These are phyloP conservation scores for Lactuca saligna DNA, from an alignment of 129 eudicot genomes.

Conservation along the genomic window DNA sequence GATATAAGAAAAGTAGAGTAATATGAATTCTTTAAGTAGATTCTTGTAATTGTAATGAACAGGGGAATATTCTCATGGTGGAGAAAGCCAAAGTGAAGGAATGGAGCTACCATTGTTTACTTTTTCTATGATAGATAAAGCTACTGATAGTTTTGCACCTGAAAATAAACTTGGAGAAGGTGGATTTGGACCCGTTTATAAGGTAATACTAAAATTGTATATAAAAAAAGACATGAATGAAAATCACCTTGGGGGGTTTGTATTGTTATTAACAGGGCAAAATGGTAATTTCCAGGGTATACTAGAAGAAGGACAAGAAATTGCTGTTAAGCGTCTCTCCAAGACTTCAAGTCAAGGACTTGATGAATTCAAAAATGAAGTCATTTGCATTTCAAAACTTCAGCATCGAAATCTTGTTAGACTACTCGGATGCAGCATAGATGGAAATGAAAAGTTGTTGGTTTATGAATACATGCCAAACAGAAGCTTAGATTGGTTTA, in stretches of 20 bases:
- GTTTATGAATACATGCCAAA: constrained; percentile 42
- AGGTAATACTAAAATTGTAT: constrained; percentile 10
- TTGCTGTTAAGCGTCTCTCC: constrained; percentile 34
- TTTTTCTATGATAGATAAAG: constrained; percentile 27
- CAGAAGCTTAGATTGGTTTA: constrained; percentile 32
- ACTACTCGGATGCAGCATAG: constrained; percentile 34
- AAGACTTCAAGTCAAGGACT: constrained; percentile 30
- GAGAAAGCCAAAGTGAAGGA: constrained; percentile 1
- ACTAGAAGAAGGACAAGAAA: constrained; percentile 27
- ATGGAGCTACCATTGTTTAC: constrained; percentile 33
- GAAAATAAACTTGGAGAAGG: constrained; percentile 38
- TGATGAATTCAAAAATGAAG: constrained; percentile 36
- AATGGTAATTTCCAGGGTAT: constrained; percentile 25
- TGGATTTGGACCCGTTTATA: constrained; percentile 42
- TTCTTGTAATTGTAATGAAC: background rate
- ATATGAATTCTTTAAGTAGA: background rate
- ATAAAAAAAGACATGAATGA: background rate
- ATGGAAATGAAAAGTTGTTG: constrained; percentile 31
- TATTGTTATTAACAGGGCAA: constrained; percentile 5
- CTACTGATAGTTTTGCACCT: constrained; percentile 29
- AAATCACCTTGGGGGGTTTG: background rate
- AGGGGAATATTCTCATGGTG: background rate
- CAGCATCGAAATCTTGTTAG: constrained; percentile 41
- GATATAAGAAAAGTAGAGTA: background rate
- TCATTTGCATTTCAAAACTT: constrained; percentile 30